A percentile compares a stretch with the other conserved stretches of the same genome.
Conservation (phyloP, 106 monocot genomes). For the Alisma plantagoaquatica region DNA sequence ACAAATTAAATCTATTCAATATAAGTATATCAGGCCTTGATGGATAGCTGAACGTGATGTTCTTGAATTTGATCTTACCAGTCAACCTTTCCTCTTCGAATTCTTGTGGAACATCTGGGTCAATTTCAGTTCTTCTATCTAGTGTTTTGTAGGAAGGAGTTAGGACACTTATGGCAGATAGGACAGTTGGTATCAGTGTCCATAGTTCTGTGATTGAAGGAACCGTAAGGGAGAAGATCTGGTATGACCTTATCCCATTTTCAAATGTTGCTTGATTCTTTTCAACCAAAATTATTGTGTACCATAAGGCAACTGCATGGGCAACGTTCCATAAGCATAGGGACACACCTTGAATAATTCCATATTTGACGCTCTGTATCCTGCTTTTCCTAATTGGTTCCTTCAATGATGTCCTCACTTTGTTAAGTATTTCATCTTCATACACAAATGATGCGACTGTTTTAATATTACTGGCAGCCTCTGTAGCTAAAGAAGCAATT, state of each 20-base stretch:
- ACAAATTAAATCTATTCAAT: slow-evolving; percentile 25
- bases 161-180: slow-evolving; percentile 29
- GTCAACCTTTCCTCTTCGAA: slow-evolving; percentile 7
- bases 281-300: slow-evolving; percentile 38
- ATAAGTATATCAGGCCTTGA: slow-evolving; percentile 28
- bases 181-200: slow-evolving; percentile 38
- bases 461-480: slow-evolving; percentile 37
- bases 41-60: slow-evolving; percentile 33
- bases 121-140: slow-evolving; percentile 31
- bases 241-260: slow-evolving; percentile 41
- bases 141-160: slow-evolving; percentile 28
- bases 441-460: slow-evolving; percentile 37
- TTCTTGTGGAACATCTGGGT: slow-evolving; percentile 28
- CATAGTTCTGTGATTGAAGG: slow-evolving; percentile 44
- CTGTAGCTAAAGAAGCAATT: slow-evolving; percentile 27
- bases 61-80: slow-evolving; percentile 27
- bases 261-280: too few species aligned
- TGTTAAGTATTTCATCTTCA: slow-evolving; percentile 31
- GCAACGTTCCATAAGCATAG: too few species aligned
- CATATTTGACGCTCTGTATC: too few species aligned
- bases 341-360: too few species aligned
- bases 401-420: too few species aligned
- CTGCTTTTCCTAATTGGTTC: too few species aligned
- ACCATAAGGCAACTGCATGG: slow-evolving; percentile 45
- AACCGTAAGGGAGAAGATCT: slow-evolving; percentile 41